Evolutionary conservation across 2,329 filamentous ascomycete genomes (phyloP).

Genomic region (Ophiostoma ips): DNA sequence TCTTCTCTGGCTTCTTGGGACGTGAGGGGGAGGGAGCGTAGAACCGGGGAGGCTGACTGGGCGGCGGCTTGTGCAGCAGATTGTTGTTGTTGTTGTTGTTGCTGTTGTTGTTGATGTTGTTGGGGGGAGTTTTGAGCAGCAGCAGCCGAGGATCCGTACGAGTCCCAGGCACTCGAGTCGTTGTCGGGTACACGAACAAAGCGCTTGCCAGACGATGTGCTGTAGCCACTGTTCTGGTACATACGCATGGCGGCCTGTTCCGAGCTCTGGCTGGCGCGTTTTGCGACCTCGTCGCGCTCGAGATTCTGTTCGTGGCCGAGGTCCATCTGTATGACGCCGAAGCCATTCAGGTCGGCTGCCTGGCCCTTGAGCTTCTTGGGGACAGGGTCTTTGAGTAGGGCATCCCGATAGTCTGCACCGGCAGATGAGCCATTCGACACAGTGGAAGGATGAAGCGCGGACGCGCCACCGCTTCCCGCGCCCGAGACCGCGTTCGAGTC

Average conservation of each 20-base stretch:
- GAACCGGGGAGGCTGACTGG: constrained; percentile 5
- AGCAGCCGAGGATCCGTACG: constrained; percentile 5
- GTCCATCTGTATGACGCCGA: constrained; percentile 49
- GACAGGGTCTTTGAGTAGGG: constrained; percentile 41
- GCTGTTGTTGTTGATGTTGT: too few relatives aligned
- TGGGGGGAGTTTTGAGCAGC: not conserved
- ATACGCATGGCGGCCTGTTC: constrained; percentile 43
- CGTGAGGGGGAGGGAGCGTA: constrained; percentile 16
- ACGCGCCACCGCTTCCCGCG: not conserved
- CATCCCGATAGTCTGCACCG: constrained; percentile 23
- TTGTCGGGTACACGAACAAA: constrained; percentile 22
- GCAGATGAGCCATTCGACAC: not conserved
- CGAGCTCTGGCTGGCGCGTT: constrained; percentile 48
- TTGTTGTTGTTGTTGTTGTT: too few relatives aligned
- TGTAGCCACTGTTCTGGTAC: constrained; percentile 39
- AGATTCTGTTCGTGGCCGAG: constrained; percentile 29
- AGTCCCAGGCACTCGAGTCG: constrained; percentile 10
- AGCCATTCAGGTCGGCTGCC: constrained; percentile 41
- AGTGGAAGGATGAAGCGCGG: not conserved
- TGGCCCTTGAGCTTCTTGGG: constrained; percentile 49
- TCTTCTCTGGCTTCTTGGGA: constrained; percentile 41
- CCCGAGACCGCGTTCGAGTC: not conserved
- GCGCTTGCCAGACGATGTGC: constrained; percentile 30
- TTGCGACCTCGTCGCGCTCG: constrained; percentile 39
- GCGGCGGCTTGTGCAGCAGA: constrained; percentile 2